A percentile compares a stretch with the other conserved stretches of the same genome.
Evolutionary conservation across 352 stramenopile species (phyloP).

Genomic region (Phytophthora europaea): DNA sequence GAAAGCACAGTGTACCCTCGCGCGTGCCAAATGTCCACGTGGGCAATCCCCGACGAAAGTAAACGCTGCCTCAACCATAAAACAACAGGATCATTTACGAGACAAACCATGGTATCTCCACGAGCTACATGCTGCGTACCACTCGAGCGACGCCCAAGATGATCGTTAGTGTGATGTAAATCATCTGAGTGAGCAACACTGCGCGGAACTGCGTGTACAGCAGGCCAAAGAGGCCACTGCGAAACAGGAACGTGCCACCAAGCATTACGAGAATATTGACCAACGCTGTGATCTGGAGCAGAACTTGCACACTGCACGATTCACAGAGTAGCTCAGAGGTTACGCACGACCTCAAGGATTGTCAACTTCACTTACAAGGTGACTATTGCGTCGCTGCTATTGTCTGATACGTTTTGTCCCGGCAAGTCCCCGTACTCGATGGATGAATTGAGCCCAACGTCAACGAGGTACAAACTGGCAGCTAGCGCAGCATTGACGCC

Average conservation of each 20-base stretch:
- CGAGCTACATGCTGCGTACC: constrained; percentile 28
- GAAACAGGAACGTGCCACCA: constrained; percentile 76
- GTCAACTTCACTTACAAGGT: constrained; percentile 52
- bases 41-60: constrained; percentile 35
- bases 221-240: constrained; percentile 70
- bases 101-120: not conserved
- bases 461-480: constrained; percentile 54
- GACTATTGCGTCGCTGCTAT: constrained; percentile 54
- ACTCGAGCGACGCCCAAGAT: constrained; percentile 47
- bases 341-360: no score
- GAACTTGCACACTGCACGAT: constrained; percentile 57
- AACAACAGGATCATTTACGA: not conserved
- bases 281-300: constrained; percentile 69
- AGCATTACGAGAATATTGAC: constrained; percentile 71
- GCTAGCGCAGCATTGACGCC: constrained; percentile 49
- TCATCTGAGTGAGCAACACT: constrained; percentile 52
- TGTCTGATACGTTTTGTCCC: constrained; percentile 35
- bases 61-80: constrained; percentile 33
- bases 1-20: constrained; percentile 54
- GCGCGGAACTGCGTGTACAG: constrained; percentile 65
- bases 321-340: not conserved
- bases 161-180: constrained; percentile 67
- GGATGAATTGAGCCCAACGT: constrained; percentile 68
- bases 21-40: constrained; percentile 58
- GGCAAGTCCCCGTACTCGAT: constrained; percentile 72